These are phyloP conservation scores for Juglanconis oblonga DNA, from an alignment of 2,329 filamentous ascomycete species.

Conservation along the genomic window DNA sequence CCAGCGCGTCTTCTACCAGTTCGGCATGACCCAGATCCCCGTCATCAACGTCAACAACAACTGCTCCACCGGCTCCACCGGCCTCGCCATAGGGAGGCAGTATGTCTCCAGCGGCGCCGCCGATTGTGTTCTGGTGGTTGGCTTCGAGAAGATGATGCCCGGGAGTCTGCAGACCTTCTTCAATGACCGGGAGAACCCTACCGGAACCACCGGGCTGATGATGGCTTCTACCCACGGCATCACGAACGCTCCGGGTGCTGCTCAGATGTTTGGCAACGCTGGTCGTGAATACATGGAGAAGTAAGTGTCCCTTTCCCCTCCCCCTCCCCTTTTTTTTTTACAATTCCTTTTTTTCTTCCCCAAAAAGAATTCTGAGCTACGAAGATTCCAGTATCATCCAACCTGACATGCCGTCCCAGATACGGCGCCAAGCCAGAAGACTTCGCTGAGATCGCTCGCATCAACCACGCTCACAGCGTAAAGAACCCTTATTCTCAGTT, in stretches of 20 bases:
- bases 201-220: conserved; percentile 68
- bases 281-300: conserved; percentile 94
- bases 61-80: conserved; percentile 93
- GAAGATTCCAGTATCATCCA: too few species aligned
- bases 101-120: conserved; percentile 77
- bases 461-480: conserved; percentile 90
- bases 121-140: conserved; percentile 86
- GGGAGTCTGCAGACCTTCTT: conserved; percentile 83
- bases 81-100: conserved; percentile 77
- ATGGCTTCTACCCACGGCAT: conserved; percentile 80
- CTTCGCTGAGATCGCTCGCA: conserved; percentile 89
- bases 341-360: conserved; percentile 3
- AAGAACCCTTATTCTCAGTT: conserved; percentile 99
- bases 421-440: conserved; percentile 80
- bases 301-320: conserved; percentile 40
- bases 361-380: conserved; percentile 12
- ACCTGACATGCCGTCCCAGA: conserved; percentile 36
- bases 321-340: too few species aligned
- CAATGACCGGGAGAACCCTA: conserved; percentile 80
- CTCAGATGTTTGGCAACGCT: conserved; percentile 95
- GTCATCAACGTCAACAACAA: conserved; percentile 99
- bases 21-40: conserved; percentile 94
- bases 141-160: conserved; percentile 97
- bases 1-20: conserved; percentile 97
- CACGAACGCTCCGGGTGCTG: conserved; percentile 78